These are phyloP conservation scores for Fusarium napiforme DNA, from an alignment of 2,329 filamentous ascomycete genomes.

Conservation along the genomic window DNA sequence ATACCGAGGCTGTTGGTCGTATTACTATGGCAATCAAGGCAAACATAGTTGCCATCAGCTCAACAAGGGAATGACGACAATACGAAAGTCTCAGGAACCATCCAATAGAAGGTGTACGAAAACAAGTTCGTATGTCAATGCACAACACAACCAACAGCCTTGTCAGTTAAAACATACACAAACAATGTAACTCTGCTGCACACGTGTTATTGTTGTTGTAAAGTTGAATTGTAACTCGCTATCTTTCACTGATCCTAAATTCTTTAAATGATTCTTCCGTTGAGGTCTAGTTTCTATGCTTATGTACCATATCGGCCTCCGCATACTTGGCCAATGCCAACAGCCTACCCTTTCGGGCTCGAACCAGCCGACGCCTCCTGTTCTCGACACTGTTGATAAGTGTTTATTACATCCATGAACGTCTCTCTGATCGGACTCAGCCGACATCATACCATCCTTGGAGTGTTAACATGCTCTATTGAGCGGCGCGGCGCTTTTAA, in stretches of 20 bases:
- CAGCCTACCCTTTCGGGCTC: neutral
- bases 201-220: no score
- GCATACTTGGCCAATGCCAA: neutral
- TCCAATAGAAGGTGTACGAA: neutral
- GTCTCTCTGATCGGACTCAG: neutral
- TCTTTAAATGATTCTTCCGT: neutral
- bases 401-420: conserved; percentile 1
- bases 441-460: conserved; percentile 4
- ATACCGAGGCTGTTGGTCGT: neutral
- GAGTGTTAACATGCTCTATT: conserved; percentile 1
- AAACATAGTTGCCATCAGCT: neutral
- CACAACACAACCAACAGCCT: neutral
- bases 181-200: no score
- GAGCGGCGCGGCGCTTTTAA: conserved; percentile 26
- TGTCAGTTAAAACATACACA: neutral
- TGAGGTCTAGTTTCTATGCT: neutral
- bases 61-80: neutral
- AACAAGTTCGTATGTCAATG: rapidly evolving
- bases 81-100: neutral
- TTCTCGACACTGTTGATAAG: neutral
- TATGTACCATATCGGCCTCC: neutral
- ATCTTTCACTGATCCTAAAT: neutral
- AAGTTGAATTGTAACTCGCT: neutral
- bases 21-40: neutral
- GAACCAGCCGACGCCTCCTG: conserved; percentile 1